Evolutionary conservation across 2,329 filamentous ascomycete species (phyloP), one percentile per base, ranked within the genome.

Genomic region (Cercospora zeae-maydis): DNA sequence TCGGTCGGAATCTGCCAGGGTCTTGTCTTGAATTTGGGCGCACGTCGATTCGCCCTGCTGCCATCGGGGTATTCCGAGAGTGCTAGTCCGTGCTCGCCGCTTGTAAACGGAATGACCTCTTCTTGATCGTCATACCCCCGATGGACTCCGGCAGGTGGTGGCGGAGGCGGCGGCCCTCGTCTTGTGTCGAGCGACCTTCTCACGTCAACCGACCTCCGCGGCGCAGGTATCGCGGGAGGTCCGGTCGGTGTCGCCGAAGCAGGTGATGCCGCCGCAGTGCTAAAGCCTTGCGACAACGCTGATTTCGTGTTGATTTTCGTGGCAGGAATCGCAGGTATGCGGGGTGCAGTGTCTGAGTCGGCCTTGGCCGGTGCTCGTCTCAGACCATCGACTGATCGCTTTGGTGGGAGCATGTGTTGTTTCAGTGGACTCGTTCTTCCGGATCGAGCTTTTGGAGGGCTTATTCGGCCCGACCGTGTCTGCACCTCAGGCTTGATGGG

Each of bases 1-100:
- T 91, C 92, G 2, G 90, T 93, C 31, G 84, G 78, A 61, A 99
- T 93, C 66, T 93, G 90, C 57, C 83, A 83, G n/a, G 85, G 84
- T 0, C 90, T 88, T 45, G 87, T 83, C 69, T 87, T 89, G 69
- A 91, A 86, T 57, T 84, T 84, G 0, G 95, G 95, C 14, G 91
- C 89, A 54, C 92, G 85, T 55, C 95, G 86, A 73, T 97, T 99
- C 1, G 91, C 86, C 67, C 89, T 88, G 1, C 92, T 91, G 1
- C 89, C 82, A 76, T 99, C 93, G 0, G 95, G 95, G 74, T 91
- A 97, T 55, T 90, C 85, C 5, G 67, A 65, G 16, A 66, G 59
- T 11, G 63, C 66, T 19, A 64, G 56, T 3, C 62, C 57, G 27
- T 64, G 66, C 11, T 66, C 66, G 16, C 59, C 63, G 24, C 62